Evolutionary conservation across 2,329 filamentous ascomycete genomes (phyloP), one percentile per base, ranked within the genome.

Genomic region (Pseudogymnoascus sp.): DNA sequence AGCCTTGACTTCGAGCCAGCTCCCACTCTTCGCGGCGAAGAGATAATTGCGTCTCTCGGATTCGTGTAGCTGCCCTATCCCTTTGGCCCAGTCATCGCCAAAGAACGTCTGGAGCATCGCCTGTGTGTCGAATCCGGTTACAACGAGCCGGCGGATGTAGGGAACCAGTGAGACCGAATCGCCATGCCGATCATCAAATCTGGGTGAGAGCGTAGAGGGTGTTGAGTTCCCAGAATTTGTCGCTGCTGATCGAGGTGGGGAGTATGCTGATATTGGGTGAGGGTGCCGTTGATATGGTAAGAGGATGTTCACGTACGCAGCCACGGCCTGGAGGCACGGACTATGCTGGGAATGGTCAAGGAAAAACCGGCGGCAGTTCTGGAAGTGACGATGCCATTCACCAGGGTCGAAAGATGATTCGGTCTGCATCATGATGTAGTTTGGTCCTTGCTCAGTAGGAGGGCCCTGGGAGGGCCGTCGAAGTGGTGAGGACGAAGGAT

Each of bases 51-150:
- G 85, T 61, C 95, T 84, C 76, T 99, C 95, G 67, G 89, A 87
- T 74, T 97, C 91, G 72, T 96, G 90, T 65, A 97, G 79, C 10
- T 87, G 85, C 0, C 92, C 89, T 60, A 97, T 82, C 1, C 95
- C 95, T 19, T 83, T 79, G 35, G 79, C 76, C 90, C 93, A 99
- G 73, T 96, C 89, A 68, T 97, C 90, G n/a, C 95, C 95, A 70
- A 97, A 99, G 78, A 97, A 96, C 10, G 92, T 92, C 72, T 96
- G 91, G 65, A 99, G 79, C n/a, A 97, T 87, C 0, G 87, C 87
- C 0, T 89, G 87, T 42, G 87, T 87, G 74, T 97, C 95, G 78
- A 96, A 95, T 1, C 93, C 93, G 0, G 93, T 97, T 15, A 91
- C 91, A 57, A 97, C 87, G 1, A 97, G 83, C 15, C 95, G 90